phyloP scores from a whole-genome alignment of 2,329 filamentous ascomycete species.

The Stemphylium beticola region DNA sequence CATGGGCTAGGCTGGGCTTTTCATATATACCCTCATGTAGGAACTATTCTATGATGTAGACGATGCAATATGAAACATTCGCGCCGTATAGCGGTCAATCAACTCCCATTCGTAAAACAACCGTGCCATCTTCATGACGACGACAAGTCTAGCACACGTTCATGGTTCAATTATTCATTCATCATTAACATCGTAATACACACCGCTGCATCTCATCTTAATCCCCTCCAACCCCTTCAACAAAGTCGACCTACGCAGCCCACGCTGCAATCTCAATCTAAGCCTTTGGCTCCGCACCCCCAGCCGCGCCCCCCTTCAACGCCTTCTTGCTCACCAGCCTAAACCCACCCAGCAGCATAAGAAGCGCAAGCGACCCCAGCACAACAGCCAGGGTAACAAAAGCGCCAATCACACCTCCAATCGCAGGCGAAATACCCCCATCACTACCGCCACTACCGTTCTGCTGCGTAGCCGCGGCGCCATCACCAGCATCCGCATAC shows the following conservation, averaged over 20 bases:
- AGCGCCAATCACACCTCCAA: slow-evolving; percentile 82
- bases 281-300: slow-evolving; percentile 17
- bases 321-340: slow-evolving; percentile 64
- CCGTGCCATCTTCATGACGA: too few relatives aligned
- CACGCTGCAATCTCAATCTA: not conserved
- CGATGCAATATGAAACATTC: too few relatives aligned
- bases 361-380: slow-evolving; percentile 58
- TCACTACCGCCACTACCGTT: slow-evolving; percentile 52
- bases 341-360: slow-evolving; percentile 64
- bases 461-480: slow-evolving; percentile 1
- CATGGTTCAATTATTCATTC: not conserved
- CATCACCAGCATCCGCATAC: slow-evolving; percentile 35
- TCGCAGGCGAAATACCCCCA: slow-evolving; percentile 66
- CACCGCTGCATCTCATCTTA: not conserved
- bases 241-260: too few relatives aligned
- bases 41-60: too few relatives aligned
- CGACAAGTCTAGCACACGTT: too few relatives aligned
- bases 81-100: not conserved
- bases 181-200: slow-evolving; percentile 1
- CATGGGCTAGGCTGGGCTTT: not conserved
- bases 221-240: not conserved
- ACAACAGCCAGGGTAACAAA: slow-evolving; percentile 71
- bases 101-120: not conserved
- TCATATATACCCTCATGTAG: not conserved
- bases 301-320: slow-evolving; percentile 19